A percentile compares a stretch with the other conserved stretches of the same genome.
Evolutionary conservation across 1,284 basidiomycete species (phyloP).

Genomic region (Ganoderma resinaceum): DNA sequence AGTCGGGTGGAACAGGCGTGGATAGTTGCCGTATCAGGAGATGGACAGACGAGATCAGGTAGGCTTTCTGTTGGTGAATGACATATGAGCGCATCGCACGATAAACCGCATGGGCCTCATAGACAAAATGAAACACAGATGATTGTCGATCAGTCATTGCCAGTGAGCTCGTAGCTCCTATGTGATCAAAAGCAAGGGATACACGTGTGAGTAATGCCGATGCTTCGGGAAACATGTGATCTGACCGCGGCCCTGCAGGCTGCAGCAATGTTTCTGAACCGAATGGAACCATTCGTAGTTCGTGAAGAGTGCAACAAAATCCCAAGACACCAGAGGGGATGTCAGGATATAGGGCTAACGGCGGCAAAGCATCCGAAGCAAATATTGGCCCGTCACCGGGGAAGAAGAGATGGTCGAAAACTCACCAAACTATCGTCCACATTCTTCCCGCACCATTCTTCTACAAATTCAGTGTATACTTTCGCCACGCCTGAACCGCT

Average conservation of each 20-base stretch:
- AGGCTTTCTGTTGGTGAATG: slow-evolving; percentile 49
- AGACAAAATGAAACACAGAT: slow-evolving; percentile 4
- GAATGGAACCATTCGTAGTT: slow-evolving; percentile 1
- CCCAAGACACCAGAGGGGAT: neutral
- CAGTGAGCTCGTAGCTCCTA: slow-evolving; percentile 3
- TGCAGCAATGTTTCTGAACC: neutral
- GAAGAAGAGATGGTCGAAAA: slow-evolving; percentile 21
- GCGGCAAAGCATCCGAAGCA: neutral
- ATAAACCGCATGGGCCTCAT: slow-evolving; percentile 12
- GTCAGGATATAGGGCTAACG: neutral
- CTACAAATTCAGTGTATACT: slow-evolving; percentile 65
- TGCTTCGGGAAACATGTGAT: slow-evolving; percentile 2
- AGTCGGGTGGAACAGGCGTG: slow-evolving; percentile 41
- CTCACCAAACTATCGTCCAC: slow-evolving; percentile 65
- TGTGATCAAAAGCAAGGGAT: slow-evolving; percentile 19
- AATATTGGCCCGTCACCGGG: neutral
- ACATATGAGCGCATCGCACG: slow-evolving; percentile 18
- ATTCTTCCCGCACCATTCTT: slow-evolving; percentile 56
- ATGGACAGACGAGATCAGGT: slow-evolving; percentile 60
- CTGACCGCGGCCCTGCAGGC: neutral
- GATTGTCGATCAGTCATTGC: slow-evolving; percentile 12
- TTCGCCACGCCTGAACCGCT: slow-evolving; percentile 44
- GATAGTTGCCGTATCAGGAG: slow-evolving; percentile 46
- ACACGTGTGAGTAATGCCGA: slow-evolving; percentile 2
- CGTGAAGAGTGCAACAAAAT: neutral